These are phyloP conservation scores for Carex kokanica DNA, from an alignment of 176 grass and related monocot species.

Conservation along the genomic window DNA sequence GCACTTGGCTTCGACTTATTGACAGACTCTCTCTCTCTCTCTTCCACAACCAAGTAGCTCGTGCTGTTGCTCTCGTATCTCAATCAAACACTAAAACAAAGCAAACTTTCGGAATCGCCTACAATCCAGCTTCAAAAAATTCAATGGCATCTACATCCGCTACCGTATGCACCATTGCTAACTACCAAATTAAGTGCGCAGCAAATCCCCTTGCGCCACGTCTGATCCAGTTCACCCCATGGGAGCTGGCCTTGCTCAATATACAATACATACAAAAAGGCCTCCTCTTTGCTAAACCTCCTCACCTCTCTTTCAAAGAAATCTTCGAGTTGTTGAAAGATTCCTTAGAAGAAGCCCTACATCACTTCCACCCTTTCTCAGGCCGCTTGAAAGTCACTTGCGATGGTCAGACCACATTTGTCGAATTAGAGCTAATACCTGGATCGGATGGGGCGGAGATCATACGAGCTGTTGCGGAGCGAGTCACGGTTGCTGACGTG, in stretches of 20 bases:
- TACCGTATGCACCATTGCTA: background rate
- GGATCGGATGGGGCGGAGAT: constrained; percentile 44
- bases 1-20: no score
- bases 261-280: constrained; percentile 46
- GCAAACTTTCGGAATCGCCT: background rate
- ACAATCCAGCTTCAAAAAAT: background rate
- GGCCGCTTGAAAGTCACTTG: constrained; percentile 34
- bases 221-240: background rate
- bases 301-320: background rate
- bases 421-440: constrained; percentile 38
- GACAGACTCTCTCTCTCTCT: no score
- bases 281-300: constrained; percentile 39
- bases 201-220: background rate
- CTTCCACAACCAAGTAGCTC: no score
- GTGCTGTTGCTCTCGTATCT: no score
- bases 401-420: background rate
- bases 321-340: constrained; percentile 30
- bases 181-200: background rate
- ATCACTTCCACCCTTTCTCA: constrained; percentile 51
- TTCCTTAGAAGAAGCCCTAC: constrained; percentile 38
- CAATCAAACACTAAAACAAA: constrained; percentile 20
- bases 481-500: constrained; percentile 30
- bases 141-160: background rate
- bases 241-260: constrained; percentile 17
- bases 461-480: constrained; percentile 36